phyloP scores from a whole-genome alignment of 768 basidiomycete species.

The Pleurotus eryngii region DNA sequence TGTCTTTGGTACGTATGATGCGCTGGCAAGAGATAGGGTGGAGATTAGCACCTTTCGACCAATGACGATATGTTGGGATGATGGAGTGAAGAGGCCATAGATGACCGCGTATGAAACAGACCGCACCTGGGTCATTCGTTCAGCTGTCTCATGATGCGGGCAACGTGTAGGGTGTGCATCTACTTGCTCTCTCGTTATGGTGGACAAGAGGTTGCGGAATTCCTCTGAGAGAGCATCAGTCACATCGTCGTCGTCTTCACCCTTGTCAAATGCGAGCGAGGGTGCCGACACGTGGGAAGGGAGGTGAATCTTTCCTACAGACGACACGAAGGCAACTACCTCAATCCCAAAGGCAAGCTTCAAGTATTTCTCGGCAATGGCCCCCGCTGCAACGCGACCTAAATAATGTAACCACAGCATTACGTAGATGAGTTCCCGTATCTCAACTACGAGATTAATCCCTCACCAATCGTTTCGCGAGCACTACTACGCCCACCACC shows the following conservation, averaged over 20 bases:
- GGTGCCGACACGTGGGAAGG: constrained; percentile 48
- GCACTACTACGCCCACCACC: constrained; percentile 95
- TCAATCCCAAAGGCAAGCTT: constrained; percentile 84
- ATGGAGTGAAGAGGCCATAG: not conserved
- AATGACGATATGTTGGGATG: not conserved
- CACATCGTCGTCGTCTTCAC: constrained; percentile 56
- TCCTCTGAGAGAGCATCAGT: constrained; percentile 81
- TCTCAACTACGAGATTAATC: not conserved
- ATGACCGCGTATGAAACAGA: not conserved
- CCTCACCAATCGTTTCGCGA: constrained; percentile 89
- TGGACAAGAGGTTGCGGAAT: constrained; percentile 74
- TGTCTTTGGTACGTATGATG: constrained; percentile 89
- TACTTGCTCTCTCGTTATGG: constrained; percentile 81
- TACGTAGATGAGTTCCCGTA: no score
- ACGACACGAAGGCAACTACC: constrained; percentile 95
- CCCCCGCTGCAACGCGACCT: constrained; percentile 97
- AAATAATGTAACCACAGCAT: not conserved
- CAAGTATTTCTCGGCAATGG: constrained; percentile 96
- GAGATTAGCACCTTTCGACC: not conserved
- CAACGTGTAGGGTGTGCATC: constrained; percentile 87
- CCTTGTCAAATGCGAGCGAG: constrained; percentile 30
- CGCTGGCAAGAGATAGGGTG: constrained; percentile 45
- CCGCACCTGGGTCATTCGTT: constrained; percentile 82
- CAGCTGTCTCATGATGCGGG: constrained; percentile 85
- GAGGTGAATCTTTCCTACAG: constrained; percentile 89